Percentiles rank a stretch among this genome's conserved stretches.
phyloP scores from a whole-genome alignment of 2,329 filamentous ascomycete species.

The Venturia asperata region DNA sequence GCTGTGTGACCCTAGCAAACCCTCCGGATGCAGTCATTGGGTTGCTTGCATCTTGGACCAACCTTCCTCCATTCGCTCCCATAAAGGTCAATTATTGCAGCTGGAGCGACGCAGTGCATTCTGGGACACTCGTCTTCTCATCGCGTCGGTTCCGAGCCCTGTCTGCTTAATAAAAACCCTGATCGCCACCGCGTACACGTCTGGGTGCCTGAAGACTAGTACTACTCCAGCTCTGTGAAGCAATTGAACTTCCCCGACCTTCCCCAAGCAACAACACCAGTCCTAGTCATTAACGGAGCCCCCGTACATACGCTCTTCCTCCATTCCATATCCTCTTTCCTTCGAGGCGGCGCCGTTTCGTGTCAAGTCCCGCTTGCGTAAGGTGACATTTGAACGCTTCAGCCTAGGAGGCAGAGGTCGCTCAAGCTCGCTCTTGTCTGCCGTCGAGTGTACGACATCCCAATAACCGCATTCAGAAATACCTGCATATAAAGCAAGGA shows the following conservation, averaged over 20 bases:
- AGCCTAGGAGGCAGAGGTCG: not conserved
- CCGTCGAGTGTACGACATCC: constrained; percentile 16
- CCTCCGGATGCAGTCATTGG: not conserved
- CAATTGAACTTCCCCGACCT: not conserved
- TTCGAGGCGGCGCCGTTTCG: constrained; percentile 8
- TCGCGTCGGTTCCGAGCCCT: not conserved
- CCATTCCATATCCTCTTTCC: not conserved
- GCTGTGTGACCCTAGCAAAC: not conserved
- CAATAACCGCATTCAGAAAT: constrained; percentile 20
- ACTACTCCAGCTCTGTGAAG: not conserved
- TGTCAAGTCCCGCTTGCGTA: constrained; percentile 18
- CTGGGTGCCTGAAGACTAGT: not conserved
- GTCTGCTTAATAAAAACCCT: not conserved
- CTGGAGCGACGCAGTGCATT: not conserved
- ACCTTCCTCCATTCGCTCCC: not conserved
- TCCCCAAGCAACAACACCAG: not conserved
- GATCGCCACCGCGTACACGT: not conserved
- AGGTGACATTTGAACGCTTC: constrained; percentile 12
- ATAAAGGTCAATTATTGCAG: constrained; percentile 7
- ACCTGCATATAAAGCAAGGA: constrained; percentile 21
- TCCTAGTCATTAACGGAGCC: not conserved
- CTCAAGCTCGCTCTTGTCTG: constrained; percentile 9
- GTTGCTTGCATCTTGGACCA: not conserved
- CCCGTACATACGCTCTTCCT: not conserved
- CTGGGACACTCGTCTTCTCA: not conserved